Conservation (phyloP, 2,329 filamentous ascomycete genomes). For the Diaporthe nobilis region DNA sequence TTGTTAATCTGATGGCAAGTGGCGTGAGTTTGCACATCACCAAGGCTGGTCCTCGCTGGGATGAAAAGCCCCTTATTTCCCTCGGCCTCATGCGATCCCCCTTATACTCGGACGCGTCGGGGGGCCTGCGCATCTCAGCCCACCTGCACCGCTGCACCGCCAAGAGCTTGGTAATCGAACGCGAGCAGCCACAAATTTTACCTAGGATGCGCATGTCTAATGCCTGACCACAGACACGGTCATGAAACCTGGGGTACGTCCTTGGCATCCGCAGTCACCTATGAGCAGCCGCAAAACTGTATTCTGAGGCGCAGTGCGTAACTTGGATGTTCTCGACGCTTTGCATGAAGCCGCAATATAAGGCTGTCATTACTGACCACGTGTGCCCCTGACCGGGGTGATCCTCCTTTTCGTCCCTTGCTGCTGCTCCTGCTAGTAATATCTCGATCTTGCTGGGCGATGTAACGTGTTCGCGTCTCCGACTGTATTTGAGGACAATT, state of each 20-base stretch:
- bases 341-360: constrained; percentile 33
- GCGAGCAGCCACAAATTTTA: constrained; percentile 6
- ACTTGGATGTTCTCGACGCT: not conserved
- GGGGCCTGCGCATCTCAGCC: not conserved
- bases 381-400: constrained; percentile 31
- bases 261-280: constrained; percentile 23
- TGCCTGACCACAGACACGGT: constrained; percentile 28
- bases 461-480: constrained; percentile 28
- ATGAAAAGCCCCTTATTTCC: constrained; percentile 8
- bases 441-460: constrained; percentile 23
- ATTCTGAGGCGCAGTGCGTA: constrained; percentile 28
- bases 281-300: constrained; percentile 31
- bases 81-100: constrained; percentile 17
- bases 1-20: too few species aligned
- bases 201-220: constrained; percentile 7
- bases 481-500: constrained; percentile 11
- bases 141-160: not conserved
- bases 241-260: constrained; percentile 25
- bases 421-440: not conserved
- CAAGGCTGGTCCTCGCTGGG: constrained; percentile 15
- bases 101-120: not conserved
- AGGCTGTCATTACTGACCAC: constrained; percentile 21
- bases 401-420: constrained; percentile 15
- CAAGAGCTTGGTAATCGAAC: constrained; percentile 11
- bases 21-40: constrained; percentile 21